Evolutionary conservation across 148 eudicot species (phyloP), one percentile per base, ranked within the genome.

Genomic region (Camellia lanceoleosa): DNA sequence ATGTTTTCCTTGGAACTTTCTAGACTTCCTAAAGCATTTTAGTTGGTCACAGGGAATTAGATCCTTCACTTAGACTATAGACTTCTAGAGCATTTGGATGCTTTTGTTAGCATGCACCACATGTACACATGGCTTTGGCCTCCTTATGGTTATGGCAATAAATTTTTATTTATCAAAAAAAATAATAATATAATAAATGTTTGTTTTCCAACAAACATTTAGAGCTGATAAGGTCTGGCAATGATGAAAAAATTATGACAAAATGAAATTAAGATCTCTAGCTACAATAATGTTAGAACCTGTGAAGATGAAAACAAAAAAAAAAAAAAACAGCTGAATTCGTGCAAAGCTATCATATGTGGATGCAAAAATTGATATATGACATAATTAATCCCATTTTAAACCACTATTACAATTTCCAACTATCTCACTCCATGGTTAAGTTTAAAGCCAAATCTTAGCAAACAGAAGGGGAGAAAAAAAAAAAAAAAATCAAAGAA

Each of bases 101-200:
- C 77, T 20, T 74, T 19, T 58, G 49, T 10, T 59, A 42, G 20
- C 3, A 15, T 60, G 64, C n/a, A 60, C 20, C 64, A 3, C 6
- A 60, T n/a, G 13, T 11, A 11, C 6, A 11, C 55, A 54, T 56
- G 23, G 19, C 43, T 12, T 54, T 73, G 12, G 3, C 47, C 55
- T 58, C 64, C 51, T 74, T 73, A n/a, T 15, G 68, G 55, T 74
- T 73, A 43, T 15, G 68, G 55, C 68, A 60, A 4, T 23, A 47
- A 75, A 5, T 75, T 16, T 44, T 43, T 7, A 18, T 43, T 18
- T 44, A 19, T 44, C 41, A 54, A 30, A 54, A 56, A 55, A 49
- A 49, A 49, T 3, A 7, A 49, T 4, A 49, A 49, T 49, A 49
- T 49, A 49, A 30, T 30, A 30, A 30, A 30, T 30, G 38, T 30